Conservation (phyloP, 768 basidiomycete genomes). For the Suillus bovinus region DNA sequence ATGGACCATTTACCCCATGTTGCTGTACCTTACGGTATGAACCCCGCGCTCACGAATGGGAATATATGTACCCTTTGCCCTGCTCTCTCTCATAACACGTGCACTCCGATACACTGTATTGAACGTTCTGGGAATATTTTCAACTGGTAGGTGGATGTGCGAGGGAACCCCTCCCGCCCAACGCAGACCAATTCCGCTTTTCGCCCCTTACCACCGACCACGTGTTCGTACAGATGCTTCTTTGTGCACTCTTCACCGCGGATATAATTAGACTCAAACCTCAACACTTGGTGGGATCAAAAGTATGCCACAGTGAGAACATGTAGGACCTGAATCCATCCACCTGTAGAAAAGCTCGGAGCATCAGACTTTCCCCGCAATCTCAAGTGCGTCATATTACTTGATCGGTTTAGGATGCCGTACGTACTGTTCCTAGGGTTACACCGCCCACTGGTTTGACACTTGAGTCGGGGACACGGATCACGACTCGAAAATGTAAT, state of each 20-base stretch:
- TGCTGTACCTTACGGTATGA: background rate
- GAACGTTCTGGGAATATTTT: slow-evolving; percentile 1
- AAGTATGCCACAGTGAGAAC: background rate
- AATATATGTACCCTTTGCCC: background rate
- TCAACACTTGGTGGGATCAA: slow-evolving; percentile 4
- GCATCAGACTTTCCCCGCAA: background rate
- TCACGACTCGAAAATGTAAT: background rate
- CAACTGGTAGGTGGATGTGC: slow-evolving; percentile 1
- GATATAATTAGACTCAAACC: slow-evolving; percentile 5
- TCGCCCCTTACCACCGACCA: background rate
- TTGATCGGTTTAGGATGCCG: background rate
- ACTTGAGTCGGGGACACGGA: background rate
- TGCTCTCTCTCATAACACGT: background rate
- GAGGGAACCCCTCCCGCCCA: slow-evolving; percentile 6
- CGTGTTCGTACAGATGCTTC: background rate
- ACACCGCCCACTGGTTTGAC: background rate
- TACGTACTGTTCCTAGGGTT: background rate
- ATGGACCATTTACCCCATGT: background rate
- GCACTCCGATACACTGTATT: background rate
- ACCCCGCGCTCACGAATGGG: background rate
- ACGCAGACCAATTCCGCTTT: slow-evolving; percentile 3
- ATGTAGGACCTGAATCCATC: background rate
- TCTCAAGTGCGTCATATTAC: slow-evolving; percentile 3
- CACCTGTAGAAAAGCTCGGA: background rate
- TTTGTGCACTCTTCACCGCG: background rate